Evolutionary conservation across 106 monocot species (phyloP), one percentile per base, ranked within the genome.

Genomic region (Apostasia shenzhenica): DNA sequence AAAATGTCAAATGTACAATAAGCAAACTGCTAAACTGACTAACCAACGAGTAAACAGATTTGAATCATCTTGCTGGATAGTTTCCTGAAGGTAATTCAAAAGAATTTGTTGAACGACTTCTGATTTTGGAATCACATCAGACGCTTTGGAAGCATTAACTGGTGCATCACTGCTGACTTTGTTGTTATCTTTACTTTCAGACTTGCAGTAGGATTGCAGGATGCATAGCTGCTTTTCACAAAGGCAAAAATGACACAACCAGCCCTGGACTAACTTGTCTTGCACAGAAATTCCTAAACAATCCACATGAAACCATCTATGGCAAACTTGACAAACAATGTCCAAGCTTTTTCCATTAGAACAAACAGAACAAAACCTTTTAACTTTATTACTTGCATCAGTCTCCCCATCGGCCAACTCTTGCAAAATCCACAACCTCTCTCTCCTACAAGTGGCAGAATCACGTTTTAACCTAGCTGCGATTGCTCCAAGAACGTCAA

Each of bases 401-500:
- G 40, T 65, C 58, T 81, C 75, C 56, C 70, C 72, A 75, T 65
- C 82, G 75, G 38, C 62, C 53, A 90, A 61, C 14, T 81, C 83
- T 65, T 82, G 75, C 47, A 87, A 63, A 81, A 93, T 87, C 99
- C 99, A 99, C 69, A 99, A 82, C 51, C 45, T 81, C 56, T 99
- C 81, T 38, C 60, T 64, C 52, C 53, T 81, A 68, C 77, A 88
- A 65, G 45, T 59, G n/a, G 83, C 84, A 69, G 90, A 73, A 78
- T 99, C 99, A 70, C 79, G 77, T 73, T 99, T 93, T 67, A 90
- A 53, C 63, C 93, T 86, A 66, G 92, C 77, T 51, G 93, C 99
- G 80, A 99, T 79, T 70, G 74, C 78, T 71, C 99, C 99, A 51
- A 99, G 81, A 74, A 99, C 85, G 53, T 99, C 99, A 85, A 99